Conservation (phyloP, 2,329 filamentous ascomycete genomes). For the Clonostachys sp. region DNA sequence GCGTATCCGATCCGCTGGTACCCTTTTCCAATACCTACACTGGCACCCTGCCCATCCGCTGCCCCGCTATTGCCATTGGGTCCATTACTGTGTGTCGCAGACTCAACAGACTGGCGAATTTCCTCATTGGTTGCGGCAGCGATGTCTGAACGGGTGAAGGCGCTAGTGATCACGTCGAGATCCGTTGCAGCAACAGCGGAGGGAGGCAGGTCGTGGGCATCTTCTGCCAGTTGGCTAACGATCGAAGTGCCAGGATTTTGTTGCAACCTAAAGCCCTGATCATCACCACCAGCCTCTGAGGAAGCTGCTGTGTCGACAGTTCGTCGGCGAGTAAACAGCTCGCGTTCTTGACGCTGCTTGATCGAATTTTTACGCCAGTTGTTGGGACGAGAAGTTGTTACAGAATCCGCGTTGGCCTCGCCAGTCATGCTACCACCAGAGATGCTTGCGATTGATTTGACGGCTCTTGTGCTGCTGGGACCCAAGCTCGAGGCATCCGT, state of each 20-base stretch:
- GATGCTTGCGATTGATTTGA: constrained; percentile 86
- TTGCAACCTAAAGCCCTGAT: constrained; percentile 43
- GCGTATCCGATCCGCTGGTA: constrained; percentile 77
- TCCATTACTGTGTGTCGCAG: constrained; percentile 64
- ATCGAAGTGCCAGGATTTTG: constrained; percentile 34
- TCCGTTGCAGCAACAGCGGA: constrained; percentile 64
- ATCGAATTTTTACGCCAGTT: constrained; percentile 74
- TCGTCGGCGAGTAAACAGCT: constrained; percentile 80
- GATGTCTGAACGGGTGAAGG: constrained; percentile 75
- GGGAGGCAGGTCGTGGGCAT: constrained; percentile 59
- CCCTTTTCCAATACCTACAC: constrained; percentile 65
- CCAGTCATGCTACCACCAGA: constrained; percentile 72
- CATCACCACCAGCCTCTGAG: constrained; percentile 49
- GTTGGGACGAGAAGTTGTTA: constrained; percentile 58
- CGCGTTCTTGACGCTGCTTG: constrained; percentile 79
- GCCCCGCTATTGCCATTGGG: constrained; percentile 42
- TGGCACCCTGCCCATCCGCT: constrained; percentile 34
- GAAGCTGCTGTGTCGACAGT: constrained; percentile 58
- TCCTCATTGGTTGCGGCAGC: constrained; percentile 71
- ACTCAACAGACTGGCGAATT: constrained; percentile 64
- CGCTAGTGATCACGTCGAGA: constrained; percentile 73
- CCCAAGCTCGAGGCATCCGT: constrained; percentile 63
- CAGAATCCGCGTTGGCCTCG: constrained; percentile 56
- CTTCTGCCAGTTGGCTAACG: constrained; percentile 62
- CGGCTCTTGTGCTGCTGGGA: constrained; percentile 79